Evolutionary conservation across 352 stramenopile genomes (phyloP).

Genomic region (Thalassiosira hispida): DNA sequence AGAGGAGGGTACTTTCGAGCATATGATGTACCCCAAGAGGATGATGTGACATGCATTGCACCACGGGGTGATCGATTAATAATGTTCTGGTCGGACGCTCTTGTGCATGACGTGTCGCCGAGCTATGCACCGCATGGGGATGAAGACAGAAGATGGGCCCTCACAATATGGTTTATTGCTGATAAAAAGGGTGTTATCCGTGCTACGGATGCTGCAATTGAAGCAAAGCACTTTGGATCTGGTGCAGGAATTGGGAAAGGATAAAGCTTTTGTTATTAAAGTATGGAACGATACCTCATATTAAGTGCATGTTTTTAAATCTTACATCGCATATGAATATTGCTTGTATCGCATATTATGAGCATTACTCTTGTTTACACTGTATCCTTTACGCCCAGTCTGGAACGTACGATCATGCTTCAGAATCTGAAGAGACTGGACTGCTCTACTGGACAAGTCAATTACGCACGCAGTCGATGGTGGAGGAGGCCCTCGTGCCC

Average conservation of each 20-base stretch:
- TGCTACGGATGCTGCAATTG: conserved; percentile 26
- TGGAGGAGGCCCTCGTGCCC: too few relatives aligned
- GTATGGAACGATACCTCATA: too few relatives aligned
- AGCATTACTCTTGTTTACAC: too few relatives aligned
- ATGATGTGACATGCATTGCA: conserved; percentile 21
- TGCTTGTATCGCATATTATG: too few relatives aligned
- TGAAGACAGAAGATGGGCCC: conserved; percentile 23
- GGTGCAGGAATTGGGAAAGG: conserved; percentile 13
- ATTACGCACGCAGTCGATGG: too few relatives aligned
- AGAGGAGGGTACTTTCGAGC: conserved; percentile 39
- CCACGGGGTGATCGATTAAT: conserved; percentile 30
- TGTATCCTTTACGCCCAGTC: too few relatives aligned
- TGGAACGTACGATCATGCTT: too few relatives aligned
- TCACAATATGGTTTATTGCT: conserved; percentile 36
- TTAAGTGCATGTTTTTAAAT: too few relatives aligned
- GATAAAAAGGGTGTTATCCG: conserved; percentile 23
- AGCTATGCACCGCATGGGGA: conserved; percentile 26
- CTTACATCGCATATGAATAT: too few relatives aligned
- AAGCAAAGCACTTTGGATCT: conserved; percentile 22
- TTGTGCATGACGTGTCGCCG: conserved; percentile 38
- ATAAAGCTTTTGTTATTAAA: too few relatives aligned
- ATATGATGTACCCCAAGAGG: conserved; percentile 25
- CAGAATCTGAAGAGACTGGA: too few relatives aligned
- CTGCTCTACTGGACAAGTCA: too few relatives aligned
- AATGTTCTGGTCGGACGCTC: conserved; percentile 37